Evolutionary conservation across 2,329 filamentous ascomycete species (phyloP).

Genomic region (Dactylellina sp.): DNA sequence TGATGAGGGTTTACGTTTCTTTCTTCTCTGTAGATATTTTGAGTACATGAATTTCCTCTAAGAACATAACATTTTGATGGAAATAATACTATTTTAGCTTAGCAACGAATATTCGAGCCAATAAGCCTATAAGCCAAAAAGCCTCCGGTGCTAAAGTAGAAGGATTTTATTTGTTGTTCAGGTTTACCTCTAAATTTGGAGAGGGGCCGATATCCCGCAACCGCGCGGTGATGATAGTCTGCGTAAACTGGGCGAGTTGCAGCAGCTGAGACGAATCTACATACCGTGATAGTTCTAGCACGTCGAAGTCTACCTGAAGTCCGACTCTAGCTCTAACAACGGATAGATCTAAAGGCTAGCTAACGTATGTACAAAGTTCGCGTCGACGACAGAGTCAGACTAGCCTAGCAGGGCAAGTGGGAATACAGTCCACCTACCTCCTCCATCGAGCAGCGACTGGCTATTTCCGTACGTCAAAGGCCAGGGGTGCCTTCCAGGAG

Average conservation of each 20-base stretch:
- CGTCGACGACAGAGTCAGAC: no score
- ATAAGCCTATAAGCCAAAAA: no score
- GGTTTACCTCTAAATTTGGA: slow-evolving; percentile 5
- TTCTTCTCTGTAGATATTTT: no score
- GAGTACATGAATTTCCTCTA: not conserved
- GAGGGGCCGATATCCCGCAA: slow-evolving; percentile 19
- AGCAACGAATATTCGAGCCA: no score
- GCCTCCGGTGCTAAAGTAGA: no score
- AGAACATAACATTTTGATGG: not conserved
- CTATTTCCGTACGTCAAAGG: slow-evolving; percentile 8
- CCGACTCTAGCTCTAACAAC: no score
- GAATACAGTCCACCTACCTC: not conserved
- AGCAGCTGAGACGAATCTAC: not conserved
- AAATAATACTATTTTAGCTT: no score
- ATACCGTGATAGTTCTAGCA: slow-evolving; percentile 17
- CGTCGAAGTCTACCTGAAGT: not conserved
- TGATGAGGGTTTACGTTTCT: not conserved
- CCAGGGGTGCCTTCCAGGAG: slow-evolving; percentile 24
- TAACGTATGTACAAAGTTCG: no score
- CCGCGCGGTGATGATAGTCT: slow-evolving; percentile 17
- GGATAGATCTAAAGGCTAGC: no score
- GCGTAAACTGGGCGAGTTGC: not conserved
- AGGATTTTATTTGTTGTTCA: no score
- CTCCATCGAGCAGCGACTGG: not conserved
- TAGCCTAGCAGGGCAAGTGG: no score